A percentile compares a stretch with the other conserved stretches of the same genome.
Evolutionary conservation across 805 yeast genomes (phyloP).

Genomic region (Saturnispora saitoi): DNA sequence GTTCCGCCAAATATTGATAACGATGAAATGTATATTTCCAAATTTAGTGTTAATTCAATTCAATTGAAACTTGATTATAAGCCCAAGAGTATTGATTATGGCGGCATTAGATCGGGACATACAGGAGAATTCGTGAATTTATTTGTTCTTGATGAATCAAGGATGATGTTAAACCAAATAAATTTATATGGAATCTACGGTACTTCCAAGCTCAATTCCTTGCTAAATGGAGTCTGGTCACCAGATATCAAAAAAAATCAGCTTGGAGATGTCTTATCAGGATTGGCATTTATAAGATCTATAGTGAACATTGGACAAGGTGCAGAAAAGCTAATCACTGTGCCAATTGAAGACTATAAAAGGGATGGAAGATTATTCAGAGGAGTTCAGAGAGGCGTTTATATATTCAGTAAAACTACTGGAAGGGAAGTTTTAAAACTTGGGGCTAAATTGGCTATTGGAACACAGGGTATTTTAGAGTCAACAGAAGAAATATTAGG

Average conservation of each 20-base stretch:
- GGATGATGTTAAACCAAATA: conserved; percentile 51
- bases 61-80: conserved; percentile 75
- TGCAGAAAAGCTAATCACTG: conserved; percentile 58
- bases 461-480: conserved; percentile 76
- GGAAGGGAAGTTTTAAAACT: conserved; percentile 71
- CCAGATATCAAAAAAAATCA: conserved; percentile 84
- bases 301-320: conserved; percentile 74
- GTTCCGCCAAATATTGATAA: conserved; percentile 42
- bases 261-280: conserved; percentile 70
- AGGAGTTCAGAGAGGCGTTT: conserved; percentile 68
- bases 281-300: conserved; percentile 74
- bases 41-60: conserved; percentile 51
- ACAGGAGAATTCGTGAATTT: conserved; percentile 82
- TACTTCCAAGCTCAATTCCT: conserved; percentile 45
- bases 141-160: conserved; percentile 81
- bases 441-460: conserved; percentile 80
- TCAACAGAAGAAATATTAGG: conserved; percentile 72
- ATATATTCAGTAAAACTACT: conserved; percentile 65
- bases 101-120: conserved; percentile 79
- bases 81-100: conserved; percentile 81
- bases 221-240: conserved; percentile 68
- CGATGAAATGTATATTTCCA: conserved; percentile 61
- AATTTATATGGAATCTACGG: conserved; percentile 74
- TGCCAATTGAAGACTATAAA: conserved; percentile 66
- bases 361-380: conserved; percentile 63